These are phyloP conservation scores for Vachellia pachyceras DNA, from an alignment of 306 rosid species.

Conservation along the genomic window DNA sequence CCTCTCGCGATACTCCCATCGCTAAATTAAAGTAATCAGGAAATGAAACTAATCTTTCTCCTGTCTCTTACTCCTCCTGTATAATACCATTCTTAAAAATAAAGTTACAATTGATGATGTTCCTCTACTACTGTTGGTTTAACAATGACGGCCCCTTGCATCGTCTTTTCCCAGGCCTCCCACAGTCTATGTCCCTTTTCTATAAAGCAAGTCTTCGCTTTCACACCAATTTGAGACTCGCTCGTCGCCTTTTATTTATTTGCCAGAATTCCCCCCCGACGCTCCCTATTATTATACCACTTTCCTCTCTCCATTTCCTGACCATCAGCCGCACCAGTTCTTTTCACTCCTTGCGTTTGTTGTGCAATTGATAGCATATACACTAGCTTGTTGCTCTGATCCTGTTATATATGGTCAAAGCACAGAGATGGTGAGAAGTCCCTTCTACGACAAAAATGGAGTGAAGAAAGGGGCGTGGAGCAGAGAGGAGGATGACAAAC, in stretches of 20 bases:
- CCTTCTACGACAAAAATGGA: slow-evolving; percentile 52
- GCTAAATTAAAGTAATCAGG: neutral
- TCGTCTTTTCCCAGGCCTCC: neutral
- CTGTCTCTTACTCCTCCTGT: neutral
- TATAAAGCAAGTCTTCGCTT: slow-evolving; percentile 8
- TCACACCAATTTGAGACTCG: neutral
- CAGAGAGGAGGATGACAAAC: slow-evolving; percentile 52
- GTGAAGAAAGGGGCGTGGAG: slow-evolving; percentile 68
- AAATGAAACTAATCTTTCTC: neutral
- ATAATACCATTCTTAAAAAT: too few relatives aligned
- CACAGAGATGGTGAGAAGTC: slow-evolving; percentile 54
- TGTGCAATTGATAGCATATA: neutral
- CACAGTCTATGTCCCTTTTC: neutral
- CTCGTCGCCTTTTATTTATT: neutral
- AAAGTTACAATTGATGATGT: neutral
- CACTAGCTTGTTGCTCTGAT: neutral
- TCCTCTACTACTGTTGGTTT: neutral
- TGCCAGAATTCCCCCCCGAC: neutral
- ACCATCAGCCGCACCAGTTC: neutral
- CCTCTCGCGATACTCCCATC: neutral
- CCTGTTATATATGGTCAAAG: neutral
- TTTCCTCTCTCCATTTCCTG: neutral
- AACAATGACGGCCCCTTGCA: neutral
- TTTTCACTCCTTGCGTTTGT: neutral
- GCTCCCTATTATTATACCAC: neutral